Conservation (phyloP, 148 eudicot species). For the Camellia japonica region DNA sequence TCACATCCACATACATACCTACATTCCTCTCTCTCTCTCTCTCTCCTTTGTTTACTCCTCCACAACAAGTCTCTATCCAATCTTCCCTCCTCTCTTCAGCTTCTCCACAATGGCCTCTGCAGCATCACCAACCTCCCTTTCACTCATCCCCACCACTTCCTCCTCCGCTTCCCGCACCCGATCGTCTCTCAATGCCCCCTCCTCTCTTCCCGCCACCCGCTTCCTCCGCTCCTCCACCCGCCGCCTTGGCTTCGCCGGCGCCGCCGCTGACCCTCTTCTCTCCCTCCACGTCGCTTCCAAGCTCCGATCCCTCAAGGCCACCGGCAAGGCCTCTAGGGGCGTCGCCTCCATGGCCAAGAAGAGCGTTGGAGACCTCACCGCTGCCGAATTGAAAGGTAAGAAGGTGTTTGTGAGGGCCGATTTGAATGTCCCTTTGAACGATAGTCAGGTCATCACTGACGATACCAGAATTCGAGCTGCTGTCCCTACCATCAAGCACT, state of each 20-base stretch:
- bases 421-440: constrained; percentile 88
- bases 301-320: constrained; percentile 31
- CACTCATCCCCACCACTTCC: constrained; percentile 43
- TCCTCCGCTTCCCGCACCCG: constrained; percentile 44
- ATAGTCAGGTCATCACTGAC: constrained; percentile 68
- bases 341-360: constrained; percentile 74
- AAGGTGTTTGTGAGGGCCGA: constrained; percentile 81
- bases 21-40: not conserved
- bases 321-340: constrained; percentile 43
- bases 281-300: constrained; percentile 52
- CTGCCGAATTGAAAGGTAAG: constrained; percentile 77
- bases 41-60: not conserved
- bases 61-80: not conserved
- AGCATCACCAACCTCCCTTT: constrained; percentile 53
- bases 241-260: constrained; percentile 50
- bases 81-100: not conserved
- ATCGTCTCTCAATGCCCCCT: constrained; percentile 15
- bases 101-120: constrained; percentile 61
- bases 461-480: constrained; percentile 94
- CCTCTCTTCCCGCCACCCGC: constrained; percentile 38
- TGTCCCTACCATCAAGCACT: constrained; percentile 63
- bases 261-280: constrained; percentile 48
- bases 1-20: constrained; percentile 9
- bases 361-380: constrained; percentile 72
- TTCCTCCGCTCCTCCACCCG: constrained; percentile 47